phyloP scores from a whole-genome alignment of 2,329 filamentous ascomycete genomes.

The Rhinocladiella mackenziei region DNA sequence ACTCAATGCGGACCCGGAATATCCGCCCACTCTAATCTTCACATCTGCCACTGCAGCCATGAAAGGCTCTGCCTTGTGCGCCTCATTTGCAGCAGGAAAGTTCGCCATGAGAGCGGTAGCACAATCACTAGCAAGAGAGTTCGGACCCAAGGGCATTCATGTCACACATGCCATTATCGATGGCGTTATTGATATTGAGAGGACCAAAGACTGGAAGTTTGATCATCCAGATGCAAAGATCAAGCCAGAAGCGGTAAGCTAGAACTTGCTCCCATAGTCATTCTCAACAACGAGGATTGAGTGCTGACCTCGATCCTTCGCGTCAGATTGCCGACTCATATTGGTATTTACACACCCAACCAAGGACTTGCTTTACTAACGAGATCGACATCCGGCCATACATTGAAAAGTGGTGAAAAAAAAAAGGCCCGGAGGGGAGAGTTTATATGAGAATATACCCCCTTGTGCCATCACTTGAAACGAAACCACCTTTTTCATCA shows the following conservation, averaged over 20 bases:
- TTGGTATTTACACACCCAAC: slow-evolving; percentile 79
- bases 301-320: slow-evolving; percentile 5
- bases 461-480: too few relatives aligned
- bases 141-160: slow-evolving; percentile 78
- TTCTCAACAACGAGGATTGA: neutral
- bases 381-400: slow-evolving; percentile 51
- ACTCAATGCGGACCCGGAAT: slow-evolving; percentile 47
- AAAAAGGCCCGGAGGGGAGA: neutral
- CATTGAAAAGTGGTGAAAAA: slow-evolving; percentile 71
- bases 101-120: slow-evolving; percentile 71
- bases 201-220: slow-evolving; percentile 59
- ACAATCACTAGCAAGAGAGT: slow-evolving; percentile 76
- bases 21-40: slow-evolving; percentile 77
- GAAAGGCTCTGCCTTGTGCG: slow-evolving; percentile 65
- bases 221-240: slow-evolving; percentile 64
- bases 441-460: too few relatives aligned
- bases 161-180: slow-evolving; percentile 80
- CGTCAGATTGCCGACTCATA: slow-evolving; percentile 77
- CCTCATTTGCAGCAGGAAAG: slow-evolving; percentile 72
- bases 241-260: slow-evolving; percentile 66
- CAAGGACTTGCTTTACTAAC: slow-evolving; percentile 71
- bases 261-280: neutral
- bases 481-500: too few relatives aligned
- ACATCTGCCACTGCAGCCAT: slow-evolving; percentile 81
- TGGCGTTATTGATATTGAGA: slow-evolving; percentile 76